Evolutionary conservation across 1,284 basidiomycete species (phyloP).

Genomic region (Golubevia sp.): DNA sequence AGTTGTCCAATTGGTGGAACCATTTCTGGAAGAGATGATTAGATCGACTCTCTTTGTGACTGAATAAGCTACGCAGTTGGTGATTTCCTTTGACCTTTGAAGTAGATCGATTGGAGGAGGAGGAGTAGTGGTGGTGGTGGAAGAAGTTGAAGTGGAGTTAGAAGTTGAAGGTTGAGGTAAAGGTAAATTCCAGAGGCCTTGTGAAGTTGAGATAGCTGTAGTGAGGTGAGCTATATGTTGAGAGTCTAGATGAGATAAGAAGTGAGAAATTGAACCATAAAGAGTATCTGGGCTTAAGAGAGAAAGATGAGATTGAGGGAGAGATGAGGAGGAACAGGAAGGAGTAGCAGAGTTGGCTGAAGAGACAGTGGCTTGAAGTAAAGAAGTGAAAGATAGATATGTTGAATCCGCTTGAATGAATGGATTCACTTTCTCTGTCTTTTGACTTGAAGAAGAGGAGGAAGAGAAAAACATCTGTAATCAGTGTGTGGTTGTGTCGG

Average conservation of each 20-base stretch:
- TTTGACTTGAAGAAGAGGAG: too few relatives aligned
- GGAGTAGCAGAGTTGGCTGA: conserved; percentile 18
- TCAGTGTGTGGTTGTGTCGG: too few relatives aligned
- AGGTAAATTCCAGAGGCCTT: conserved; percentile 32
- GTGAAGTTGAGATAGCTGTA: conserved; percentile 29
- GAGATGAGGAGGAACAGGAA: conserved; percentile 1
- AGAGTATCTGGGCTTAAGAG: conserved; percentile 38
- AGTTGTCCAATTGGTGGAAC: conserved; percentile 28
- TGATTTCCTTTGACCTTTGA: conserved; percentile 21
- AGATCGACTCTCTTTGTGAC: conserved; percentile 37
- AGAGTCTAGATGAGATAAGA: conserved; percentile 36
- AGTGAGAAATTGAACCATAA: conserved; percentile 49
- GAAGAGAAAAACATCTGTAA: too few relatives aligned
- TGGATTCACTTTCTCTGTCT: too few relatives aligned
- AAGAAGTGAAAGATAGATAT: conserved; percentile 40
- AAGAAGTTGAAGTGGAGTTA: too few relatives aligned
- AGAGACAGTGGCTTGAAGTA: conserved; percentile 36
- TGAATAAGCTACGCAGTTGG: conserved; percentile 37
- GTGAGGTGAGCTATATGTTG: conserved; percentile 38
- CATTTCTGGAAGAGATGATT: conserved; percentile 22
- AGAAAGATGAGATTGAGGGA: conserved; percentile 23
- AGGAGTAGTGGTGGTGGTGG: neutral
- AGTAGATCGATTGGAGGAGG: neutral
- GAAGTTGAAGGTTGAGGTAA: neutral
- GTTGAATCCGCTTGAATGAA: conserved; percentile 23